phyloP scores from a whole-genome alignment of 2,329 filamentous ascomycete species.

The Pseudogymnoascus sp. region DNA sequence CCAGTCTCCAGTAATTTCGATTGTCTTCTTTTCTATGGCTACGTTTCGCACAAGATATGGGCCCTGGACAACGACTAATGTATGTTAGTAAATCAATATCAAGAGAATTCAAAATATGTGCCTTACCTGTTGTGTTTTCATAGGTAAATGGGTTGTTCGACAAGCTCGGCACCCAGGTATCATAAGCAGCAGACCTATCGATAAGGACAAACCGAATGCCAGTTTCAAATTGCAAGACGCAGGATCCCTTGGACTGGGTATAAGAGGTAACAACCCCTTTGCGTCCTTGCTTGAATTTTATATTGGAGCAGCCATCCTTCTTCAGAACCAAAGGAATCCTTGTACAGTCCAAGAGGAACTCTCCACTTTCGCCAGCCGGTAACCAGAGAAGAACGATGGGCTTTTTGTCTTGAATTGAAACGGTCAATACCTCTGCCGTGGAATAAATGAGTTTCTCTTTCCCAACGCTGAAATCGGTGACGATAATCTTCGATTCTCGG shows the following conservation, averaged over 20 bases:
- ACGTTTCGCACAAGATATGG: slow-evolving; percentile 44
- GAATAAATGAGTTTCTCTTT: slow-evolving; percentile 44
- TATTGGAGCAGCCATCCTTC: slow-evolving; percentile 33
- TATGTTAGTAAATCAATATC: neutral
- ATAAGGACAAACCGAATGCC: slow-evolving; percentile 43
- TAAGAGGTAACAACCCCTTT: slow-evolving; percentile 38
- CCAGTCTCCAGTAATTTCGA: slow-evolving; percentile 39
- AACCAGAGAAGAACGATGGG: slow-evolving; percentile 45
- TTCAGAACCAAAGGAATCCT: slow-evolving; percentile 42
- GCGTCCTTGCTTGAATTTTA: slow-evolving; percentile 35
- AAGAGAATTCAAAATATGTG: neutral
- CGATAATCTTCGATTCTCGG: slow-evolving; percentile 53
- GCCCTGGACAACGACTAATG: slow-evolving; percentile 41
- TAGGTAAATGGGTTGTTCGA: slow-evolving; percentile 23
- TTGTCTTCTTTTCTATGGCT: slow-evolving; percentile 26
- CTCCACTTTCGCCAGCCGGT: slow-evolving; percentile 44
- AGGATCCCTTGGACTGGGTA: slow-evolving; percentile 40
- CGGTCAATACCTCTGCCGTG: slow-evolving; percentile 47
- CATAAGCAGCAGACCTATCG: slow-evolving; percentile 46
- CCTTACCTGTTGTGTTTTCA: neutral
- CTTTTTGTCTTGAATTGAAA: slow-evolving; percentile 39
- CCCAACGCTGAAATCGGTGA: slow-evolving; percentile 51
- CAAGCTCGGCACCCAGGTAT: slow-evolving; percentile 47
- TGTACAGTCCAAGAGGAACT: slow-evolving; percentile 46
- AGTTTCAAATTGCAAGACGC: slow-evolving; percentile 38